Conservation (phyloP, 2,329 filamentous ascomycete species). For the Sodiomyces alkalinus region DNA sequence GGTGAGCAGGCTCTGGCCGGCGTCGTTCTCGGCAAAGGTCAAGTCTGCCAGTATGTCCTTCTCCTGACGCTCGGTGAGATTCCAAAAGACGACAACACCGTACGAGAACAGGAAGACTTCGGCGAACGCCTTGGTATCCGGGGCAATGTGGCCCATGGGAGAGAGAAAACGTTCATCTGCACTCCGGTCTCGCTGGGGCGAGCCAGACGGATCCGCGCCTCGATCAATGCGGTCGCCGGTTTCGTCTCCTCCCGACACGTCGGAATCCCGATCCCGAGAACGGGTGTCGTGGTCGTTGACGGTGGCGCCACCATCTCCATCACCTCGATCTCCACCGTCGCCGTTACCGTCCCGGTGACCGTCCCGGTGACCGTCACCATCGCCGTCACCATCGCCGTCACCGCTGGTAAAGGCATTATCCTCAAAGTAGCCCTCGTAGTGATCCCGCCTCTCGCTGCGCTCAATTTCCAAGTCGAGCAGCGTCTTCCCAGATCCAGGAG, state of each 20-base stretch:
- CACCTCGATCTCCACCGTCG: no score
- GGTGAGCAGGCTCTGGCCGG: constrained; percentile 51
- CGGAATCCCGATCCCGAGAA: no score
- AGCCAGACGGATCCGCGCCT: background rate
- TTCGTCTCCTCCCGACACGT: background rate
- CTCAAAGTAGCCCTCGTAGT: constrained; percentile 82
- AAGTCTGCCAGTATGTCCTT: constrained; percentile 92
- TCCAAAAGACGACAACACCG: constrained; percentile 97
- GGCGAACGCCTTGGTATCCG: constrained; percentile 65
- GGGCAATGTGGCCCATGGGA: constrained; percentile 43
- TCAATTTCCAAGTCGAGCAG: constrained; percentile 93
- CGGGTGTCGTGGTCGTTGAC: background rate
- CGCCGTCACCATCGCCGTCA: constrained; percentile 15
- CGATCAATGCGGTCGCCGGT: background rate
- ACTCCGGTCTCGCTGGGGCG: no score
- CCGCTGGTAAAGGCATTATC: constrained; percentile 43
- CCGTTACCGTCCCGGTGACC: constrained; percentile 11
- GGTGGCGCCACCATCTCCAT: constrained; percentile 6
- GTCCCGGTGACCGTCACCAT: constrained; percentile 11
- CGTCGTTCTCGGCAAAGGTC: constrained; percentile 65
- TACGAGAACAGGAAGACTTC: constrained; percentile 98
- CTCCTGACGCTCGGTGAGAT: constrained; percentile 90
- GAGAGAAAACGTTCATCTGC: constrained; percentile 28
- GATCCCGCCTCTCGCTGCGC: constrained; percentile 74
- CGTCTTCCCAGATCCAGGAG: constrained; percentile 75